Base-by-base conservation (phyloP, 306 rosid species). In the Geum urbanum region DNA sequence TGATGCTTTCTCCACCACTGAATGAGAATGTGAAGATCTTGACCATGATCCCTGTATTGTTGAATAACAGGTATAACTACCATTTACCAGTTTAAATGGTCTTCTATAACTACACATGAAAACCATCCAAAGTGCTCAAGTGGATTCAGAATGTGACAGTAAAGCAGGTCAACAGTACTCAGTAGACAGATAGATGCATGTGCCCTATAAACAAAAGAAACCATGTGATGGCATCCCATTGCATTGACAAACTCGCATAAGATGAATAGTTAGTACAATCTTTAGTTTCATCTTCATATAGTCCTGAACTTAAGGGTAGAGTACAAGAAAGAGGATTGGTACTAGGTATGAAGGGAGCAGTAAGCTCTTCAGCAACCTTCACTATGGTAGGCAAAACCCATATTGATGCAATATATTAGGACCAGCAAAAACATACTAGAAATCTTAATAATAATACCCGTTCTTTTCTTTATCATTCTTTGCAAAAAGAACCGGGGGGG, bases 1-100 rank as follows among this genome's bases (percentile, higher is more conserved):
- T 63, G 87, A 71, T 46, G 83, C 80, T 81, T 86, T 89, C 80
- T 83, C 95, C 51, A 76, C 88, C 46, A 78, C 72, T 35, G 83
- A 71, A 86, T 83, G 91, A 72, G 91, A 81, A 77, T 74, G 79
- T 52, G 84, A 79, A 77, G 92, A 91, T 63, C 88, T 90, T 50
- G 92, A 89, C 99, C 99, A 95, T 41, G 99, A 91, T 12, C 99
- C 99, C 99, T 95, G 68, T 40, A 80, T 78, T 62, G n/a, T 75
- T 54, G 59, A 72, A 45, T 50, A 61, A 79, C 72, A 48, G 14
- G 65, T 70, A 32, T 22, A 9, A 8, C 20, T 48, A 24, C 69
- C 56, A 12, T 19, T 54, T 15, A 18, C 18, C 16, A 67, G 51
- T 41, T 3, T 32, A 32, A 32, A 32, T 32, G 37, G 37, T 66